These are phyloP conservation scores for Ganoderma sp. DNA, from an alignment of 1,284 basidiomycete species.

Conservation along the genomic window DNA sequence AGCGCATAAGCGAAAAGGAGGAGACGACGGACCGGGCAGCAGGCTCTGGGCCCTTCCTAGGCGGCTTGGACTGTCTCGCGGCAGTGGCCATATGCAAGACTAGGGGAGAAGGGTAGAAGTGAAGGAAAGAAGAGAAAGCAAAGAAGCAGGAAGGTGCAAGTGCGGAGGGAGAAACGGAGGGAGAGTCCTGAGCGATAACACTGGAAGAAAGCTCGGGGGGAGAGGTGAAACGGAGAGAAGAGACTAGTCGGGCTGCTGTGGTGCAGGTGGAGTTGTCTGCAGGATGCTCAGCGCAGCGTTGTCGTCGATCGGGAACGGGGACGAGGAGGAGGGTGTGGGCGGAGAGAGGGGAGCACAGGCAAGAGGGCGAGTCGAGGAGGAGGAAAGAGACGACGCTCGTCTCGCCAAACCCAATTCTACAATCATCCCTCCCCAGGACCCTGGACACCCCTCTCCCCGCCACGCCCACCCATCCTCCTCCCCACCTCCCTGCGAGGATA, in stretches of 20 bases:
- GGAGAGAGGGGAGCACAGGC: constrained; percentile 30
- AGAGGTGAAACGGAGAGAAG: constrained; percentile 20
- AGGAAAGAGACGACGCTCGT: constrained; percentile 21
- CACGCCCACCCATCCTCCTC: not conserved
- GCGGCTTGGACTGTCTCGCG: constrained; percentile 62
- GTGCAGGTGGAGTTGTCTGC: constrained; percentile 13
- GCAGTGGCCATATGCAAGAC: constrained; percentile 60
- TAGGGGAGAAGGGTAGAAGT: constrained; percentile 29
- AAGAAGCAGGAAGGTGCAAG: constrained; percentile 36
- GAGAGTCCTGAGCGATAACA: constrained; percentile 41
- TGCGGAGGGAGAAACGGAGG: constrained; percentile 22
- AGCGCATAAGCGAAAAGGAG: constrained; percentile 8
- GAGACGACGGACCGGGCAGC: constrained; percentile 55
- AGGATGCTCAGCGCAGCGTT: constrained; percentile 26
- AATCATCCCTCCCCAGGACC: constrained; percentile 17
- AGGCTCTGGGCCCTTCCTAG: constrained; percentile 64
- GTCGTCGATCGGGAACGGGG: constrained; percentile 28
- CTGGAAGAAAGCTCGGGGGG: constrained; percentile 36
- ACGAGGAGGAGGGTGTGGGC: constrained; percentile 26
- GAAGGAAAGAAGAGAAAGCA: constrained; percentile 43
- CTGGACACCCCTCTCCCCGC: constrained; percentile 19
- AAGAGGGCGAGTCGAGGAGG: constrained; percentile 22
- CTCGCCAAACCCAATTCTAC: constrained; percentile 29
- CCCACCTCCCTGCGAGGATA: not conserved
- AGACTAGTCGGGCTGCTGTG: constrained; percentile 20